A percentile compares a stretch with the other conserved stretches of the same genome.
These are phyloP conservation scores for Phyllostachys edulis DNA, from an alignment of 176 grass and related monocot genomes.

Conservation along the genomic window DNA sequence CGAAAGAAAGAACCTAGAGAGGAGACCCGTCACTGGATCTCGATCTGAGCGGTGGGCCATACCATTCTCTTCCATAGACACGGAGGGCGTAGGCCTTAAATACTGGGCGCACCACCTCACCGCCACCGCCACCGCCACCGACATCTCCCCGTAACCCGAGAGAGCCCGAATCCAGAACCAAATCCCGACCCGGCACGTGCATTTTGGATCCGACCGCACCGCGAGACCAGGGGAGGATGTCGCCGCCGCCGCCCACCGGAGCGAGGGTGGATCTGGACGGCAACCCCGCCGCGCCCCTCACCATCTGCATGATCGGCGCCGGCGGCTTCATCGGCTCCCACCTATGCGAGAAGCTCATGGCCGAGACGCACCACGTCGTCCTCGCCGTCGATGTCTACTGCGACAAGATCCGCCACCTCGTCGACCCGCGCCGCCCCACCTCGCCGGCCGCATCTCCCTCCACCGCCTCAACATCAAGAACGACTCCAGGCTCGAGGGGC, in stretches of 20 bases:
- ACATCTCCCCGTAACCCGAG: slow-evolving; percentile 24
- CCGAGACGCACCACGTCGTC: slow-evolving; percentile 68
- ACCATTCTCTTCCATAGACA: neutral
- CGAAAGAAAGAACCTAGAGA: too few species aligned
- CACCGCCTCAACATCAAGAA: slow-evolving; percentile 99
- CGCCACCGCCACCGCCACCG: too few species aligned
- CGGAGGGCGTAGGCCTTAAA: neutral
- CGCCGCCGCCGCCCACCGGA: neutral
- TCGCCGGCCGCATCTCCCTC: slow-evolving; percentile 73
- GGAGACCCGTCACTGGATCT: neutral
- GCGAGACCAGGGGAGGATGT: slow-evolving; percentile 25
- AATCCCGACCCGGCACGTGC: slow-evolving; percentile 7
- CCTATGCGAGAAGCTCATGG: slow-evolving; percentile 98
- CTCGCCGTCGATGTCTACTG: slow-evolving; percentile 92
- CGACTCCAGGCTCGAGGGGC: slow-evolving; percentile 86
- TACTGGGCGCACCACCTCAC: neutral
- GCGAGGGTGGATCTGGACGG: slow-evolving; percentile 85
- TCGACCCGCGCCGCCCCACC: slow-evolving; percentile 58
- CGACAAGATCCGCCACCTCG: slow-evolving; percentile 99
- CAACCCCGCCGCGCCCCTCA: slow-evolving; percentile 55
- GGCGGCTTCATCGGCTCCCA: slow-evolving; percentile 97
- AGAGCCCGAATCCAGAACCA: neutral
- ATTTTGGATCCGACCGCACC: slow-evolving; percentile 29
- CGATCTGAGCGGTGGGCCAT: slow-evolving; percentile 17
- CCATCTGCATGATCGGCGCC: slow-evolving; percentile 95